Conservation (phyloP, 495 filamentous ascomycete genomes). For the Neurospora sp. region DNA sequence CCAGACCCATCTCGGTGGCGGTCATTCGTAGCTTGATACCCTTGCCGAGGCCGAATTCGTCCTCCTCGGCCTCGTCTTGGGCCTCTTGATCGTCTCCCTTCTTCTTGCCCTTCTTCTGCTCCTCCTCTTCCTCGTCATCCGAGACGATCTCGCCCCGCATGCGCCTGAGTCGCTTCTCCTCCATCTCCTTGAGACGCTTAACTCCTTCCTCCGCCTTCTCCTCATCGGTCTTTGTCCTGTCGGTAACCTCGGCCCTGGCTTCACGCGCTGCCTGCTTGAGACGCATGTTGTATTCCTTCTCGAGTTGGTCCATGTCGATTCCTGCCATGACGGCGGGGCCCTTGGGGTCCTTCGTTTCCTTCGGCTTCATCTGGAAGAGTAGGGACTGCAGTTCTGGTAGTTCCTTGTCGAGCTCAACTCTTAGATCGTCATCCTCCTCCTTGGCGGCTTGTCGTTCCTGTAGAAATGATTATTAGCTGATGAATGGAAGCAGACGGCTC, state of each 20-base stretch:
- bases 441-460: constrained; percentile 69
- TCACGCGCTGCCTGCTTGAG: constrained; percentile 75
- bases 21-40: constrained; percentile 40
- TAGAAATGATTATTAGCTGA: not conserved
- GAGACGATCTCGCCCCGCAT: constrained; percentile 58
- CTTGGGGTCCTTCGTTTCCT: constrained; percentile 45
- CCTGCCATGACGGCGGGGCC: constrained; percentile 46
- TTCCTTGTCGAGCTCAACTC: constrained; percentile 46
- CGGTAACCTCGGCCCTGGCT: constrained; percentile 69
- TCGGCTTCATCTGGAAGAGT: constrained; percentile 35
- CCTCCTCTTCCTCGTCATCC: constrained; percentile 42
- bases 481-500: not conserved
- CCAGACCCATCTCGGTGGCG: constrained; percentile 47
- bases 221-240: constrained; percentile 84
- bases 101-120: constrained; percentile 35
- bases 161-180: constrained; percentile 60
- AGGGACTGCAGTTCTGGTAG: constrained; percentile 71
- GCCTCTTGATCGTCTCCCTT: constrained; percentile 21
- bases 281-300: constrained; percentile 76
- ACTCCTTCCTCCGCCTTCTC: constrained; percentile 72
- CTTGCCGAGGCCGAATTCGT: constrained; percentile 45
- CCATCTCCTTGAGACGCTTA: constrained; percentile 62
- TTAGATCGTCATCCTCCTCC: constrained; percentile 87
- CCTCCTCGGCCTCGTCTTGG: constrained; percentile 34
- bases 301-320: constrained; percentile 50